Evolutionary conservation across 2,329 filamentous ascomycete species (phyloP).

Genomic region (Zymoseptoria pseudotritici): DNA sequence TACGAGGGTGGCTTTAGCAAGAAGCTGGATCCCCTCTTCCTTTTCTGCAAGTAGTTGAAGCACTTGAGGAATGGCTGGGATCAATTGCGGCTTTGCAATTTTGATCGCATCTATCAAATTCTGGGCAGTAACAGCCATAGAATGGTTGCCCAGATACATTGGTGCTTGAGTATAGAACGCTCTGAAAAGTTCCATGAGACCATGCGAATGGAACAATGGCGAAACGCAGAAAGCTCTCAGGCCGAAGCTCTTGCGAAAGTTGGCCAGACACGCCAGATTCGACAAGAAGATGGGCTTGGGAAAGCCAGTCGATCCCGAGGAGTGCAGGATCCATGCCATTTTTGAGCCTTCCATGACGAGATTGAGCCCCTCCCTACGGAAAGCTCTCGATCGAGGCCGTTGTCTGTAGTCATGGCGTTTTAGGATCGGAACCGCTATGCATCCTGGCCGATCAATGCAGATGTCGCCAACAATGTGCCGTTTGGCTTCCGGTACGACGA

Average conservation of each 20-base stretch:
- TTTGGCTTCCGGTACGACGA: conserved; percentile 22
- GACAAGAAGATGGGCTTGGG: conserved; percentile 57
- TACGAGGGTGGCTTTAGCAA: conserved; percentile 24
- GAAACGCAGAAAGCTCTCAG: conserved; percentile 48
- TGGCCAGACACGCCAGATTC: conserved; percentile 45
- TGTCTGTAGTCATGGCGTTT: conserved; percentile 20
- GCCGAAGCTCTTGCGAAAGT: conserved; percentile 40
- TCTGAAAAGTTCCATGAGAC: conserved; percentile 48
- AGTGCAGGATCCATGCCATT: conserved; percentile 42
- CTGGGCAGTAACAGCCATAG: conserved; percentile 45
- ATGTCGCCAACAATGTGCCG: conserved; percentile 27
- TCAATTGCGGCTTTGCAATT: conserved; percentile 42
- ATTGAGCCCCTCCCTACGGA: conserved; percentile 8
- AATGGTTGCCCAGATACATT: conserved; percentile 49
- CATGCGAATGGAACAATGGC: conserved; percentile 55
- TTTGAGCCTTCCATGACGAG: conserved; percentile 25
- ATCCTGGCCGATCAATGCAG: conserved; percentile 21
- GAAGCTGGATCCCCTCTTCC: conserved; percentile 38
- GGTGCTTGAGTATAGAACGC: conserved; percentile 45
- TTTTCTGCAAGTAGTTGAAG: conserved; percentile 57
- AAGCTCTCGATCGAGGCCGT: conserved; percentile 6
- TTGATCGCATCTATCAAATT: conserved; percentile 25
- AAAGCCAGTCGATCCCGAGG: conserved; percentile 52
- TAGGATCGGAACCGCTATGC: conserved; percentile 25
- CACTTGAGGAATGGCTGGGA: conserved; percentile 54